These are phyloP conservation scores for Epichloe scottii DNA, from an alignment of 2,329 filamentous ascomycete genomes.

Conservation along the genomic window DNA sequence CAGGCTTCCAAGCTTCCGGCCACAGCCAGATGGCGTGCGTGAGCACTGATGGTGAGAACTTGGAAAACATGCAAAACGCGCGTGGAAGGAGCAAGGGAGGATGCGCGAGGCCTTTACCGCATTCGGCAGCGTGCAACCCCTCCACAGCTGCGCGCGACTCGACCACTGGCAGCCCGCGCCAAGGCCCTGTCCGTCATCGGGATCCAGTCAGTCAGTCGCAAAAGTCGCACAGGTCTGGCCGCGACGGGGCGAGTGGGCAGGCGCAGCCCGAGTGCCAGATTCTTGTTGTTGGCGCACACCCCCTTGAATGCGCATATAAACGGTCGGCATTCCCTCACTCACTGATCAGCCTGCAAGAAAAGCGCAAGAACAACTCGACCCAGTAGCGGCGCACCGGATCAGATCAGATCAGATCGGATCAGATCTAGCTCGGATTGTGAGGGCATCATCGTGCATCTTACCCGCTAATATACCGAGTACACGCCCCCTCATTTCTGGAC, in stretches of 20 bases:
- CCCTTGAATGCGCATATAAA: slow-evolving; percentile 32
- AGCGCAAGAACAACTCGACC: background rate
- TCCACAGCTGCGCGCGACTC: background rate
- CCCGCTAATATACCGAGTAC: background rate
- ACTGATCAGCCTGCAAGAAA: background rate
- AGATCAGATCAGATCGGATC: background rate
- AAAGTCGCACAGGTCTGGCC: background rate
- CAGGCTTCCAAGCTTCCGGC: too few species aligned
- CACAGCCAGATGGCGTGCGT: background rate
- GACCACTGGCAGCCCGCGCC: background rate
- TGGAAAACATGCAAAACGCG: background rate
- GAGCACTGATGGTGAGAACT: too few species aligned
- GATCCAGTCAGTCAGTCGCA: background rate
- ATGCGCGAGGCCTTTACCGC: slow-evolving; percentile 3
- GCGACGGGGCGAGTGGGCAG: background rate
- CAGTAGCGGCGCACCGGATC: background rate
- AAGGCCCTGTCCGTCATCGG: background rate
- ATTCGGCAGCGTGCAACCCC: background rate
- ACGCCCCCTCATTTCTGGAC: background rate
- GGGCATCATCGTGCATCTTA: slow-evolving; percentile 4
- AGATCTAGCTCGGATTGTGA: slow-evolving; percentile 2
- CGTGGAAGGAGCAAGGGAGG: background rate
- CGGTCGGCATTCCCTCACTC: slow-evolving; percentile 31
- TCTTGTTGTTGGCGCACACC: background rate
- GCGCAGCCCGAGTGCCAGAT: background rate